Evolutionary conservation across 2,329 filamentous ascomycete species (phyloP).

Genomic region (Fusarium armeniacum): DNA sequence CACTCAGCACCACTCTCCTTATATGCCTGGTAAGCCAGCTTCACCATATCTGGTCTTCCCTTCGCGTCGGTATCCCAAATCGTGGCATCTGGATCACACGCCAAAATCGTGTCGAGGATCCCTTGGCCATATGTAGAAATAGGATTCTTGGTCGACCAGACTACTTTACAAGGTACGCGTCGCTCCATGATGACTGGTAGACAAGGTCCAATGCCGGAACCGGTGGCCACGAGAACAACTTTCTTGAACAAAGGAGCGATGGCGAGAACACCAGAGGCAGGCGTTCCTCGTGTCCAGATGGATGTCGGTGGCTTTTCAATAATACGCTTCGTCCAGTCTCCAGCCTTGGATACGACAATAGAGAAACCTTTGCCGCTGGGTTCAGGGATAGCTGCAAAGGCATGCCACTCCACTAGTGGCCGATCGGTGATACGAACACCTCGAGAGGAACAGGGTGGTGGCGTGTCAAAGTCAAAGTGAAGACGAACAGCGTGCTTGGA

Average conservation of each 20-base stretch:
- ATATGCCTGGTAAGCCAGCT: constrained; percentile 61
- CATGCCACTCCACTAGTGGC: constrained; percentile 76
- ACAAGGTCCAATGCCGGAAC: constrained; percentile 41
- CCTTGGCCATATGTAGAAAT: constrained; percentile 32
- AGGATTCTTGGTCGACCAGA: constrained; percentile 43
- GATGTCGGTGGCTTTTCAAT: constrained; percentile 70
- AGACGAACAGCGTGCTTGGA: constrained; percentile 79
- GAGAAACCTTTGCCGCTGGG: constrained; percentile 67
- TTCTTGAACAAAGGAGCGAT: constrained; percentile 41
- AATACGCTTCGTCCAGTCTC: constrained; percentile 75
- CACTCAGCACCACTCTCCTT: constrained; percentile 71
- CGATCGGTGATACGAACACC: constrained; percentile 68
- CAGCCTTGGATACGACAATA: constrained; percentile 74
- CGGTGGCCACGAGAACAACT: constrained; percentile 39
- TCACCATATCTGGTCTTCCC: constrained; percentile 66
- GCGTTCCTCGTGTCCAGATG: constrained; percentile 74
- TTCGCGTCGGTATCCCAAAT: constrained; percentile 68
- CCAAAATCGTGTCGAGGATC: constrained; percentile 28
- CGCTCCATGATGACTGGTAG: constrained; percentile 41
- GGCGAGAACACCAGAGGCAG: constrained; percentile 63
- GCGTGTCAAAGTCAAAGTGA: constrained; percentile 71
- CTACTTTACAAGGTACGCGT: constrained; percentile 34
- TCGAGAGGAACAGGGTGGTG: constrained; percentile 47
- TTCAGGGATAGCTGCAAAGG: constrained; percentile 77
- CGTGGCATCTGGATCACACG: constrained; percentile 34